Evolutionary conservation across 768 basidiomycete genomes (phyloP), one percentile per base, ranked within the genome.

Genomic region (Leucocoprinus sp.): DNA sequence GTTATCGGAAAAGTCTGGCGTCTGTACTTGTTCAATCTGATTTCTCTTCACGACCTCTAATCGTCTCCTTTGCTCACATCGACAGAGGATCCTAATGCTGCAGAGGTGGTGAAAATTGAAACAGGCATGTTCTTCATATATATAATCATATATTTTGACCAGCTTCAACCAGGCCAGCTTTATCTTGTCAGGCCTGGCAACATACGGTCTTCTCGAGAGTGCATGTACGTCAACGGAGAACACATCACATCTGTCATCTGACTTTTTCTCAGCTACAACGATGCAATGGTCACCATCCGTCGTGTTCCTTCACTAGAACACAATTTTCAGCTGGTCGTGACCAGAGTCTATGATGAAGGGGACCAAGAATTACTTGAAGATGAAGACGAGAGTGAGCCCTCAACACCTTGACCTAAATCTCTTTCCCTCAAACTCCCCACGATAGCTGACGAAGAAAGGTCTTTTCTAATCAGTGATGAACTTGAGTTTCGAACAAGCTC

Each of bases 281-380:
- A 96, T 54, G 93, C 93, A 4, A 93, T 96, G 70, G 84, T 86
- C 8, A 92, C 93, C 18, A 84, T 99, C 59, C 80, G 96, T 45
- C 80, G 93, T 48, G 79, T 86, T 37, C 80, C 85, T 24, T 71
- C 79, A 1, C 57, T 85, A 35, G 87, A 76, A 53, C 88, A 80
- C 71, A 82, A 79, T 64, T 89, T 84, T 60, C 88, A 97, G 61
- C 75, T 99, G 8, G 93, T 96, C 8, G 82, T 97, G 43, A 96
- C 93, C n/a, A 74, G 93, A 50, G 93, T 96, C 1, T 98, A 89
- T 57, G 92, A 98, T 54, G 95, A 98, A 51, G 96, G 92, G 2
- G 93, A 98, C 59, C 92, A 95, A 63, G 87, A 95, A 56, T 63
- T 97, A 33, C 66, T 97, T 14, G 93, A 96, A 56, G 95, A 97